Conservation (phyloP, 2,329 filamentous ascomycete genomes). For the Colletotrichum sp. region DNA sequence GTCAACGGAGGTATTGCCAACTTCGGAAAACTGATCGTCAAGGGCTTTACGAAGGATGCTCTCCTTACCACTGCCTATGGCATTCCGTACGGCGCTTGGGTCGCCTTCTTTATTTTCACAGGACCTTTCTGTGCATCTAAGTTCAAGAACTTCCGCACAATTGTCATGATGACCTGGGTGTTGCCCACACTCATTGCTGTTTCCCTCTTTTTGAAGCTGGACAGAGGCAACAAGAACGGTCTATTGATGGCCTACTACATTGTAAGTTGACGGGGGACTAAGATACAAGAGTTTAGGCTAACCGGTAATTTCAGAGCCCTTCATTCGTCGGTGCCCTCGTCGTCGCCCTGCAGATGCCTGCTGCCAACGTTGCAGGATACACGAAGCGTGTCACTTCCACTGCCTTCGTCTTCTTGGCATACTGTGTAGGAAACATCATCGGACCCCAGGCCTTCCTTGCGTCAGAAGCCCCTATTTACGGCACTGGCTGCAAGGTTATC, state of each 20-base stretch:
- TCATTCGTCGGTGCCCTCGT: slow-evolving; percentile 51
- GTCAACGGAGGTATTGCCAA: slow-evolving; percentile 29
- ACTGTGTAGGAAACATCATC: slow-evolving; percentile 43
- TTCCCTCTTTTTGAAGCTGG: slow-evolving; percentile 46
- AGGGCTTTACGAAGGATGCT: slow-evolving; percentile 33
- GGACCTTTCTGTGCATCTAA: slow-evolving; percentile 57
- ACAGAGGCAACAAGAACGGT: slow-evolving; percentile 31
- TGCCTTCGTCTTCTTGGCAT: slow-evolving; percentile 49
- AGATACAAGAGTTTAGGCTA: too few relatives aligned
- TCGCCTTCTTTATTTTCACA: slow-evolving; percentile 55
- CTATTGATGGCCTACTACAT: slow-evolving; percentile 50
- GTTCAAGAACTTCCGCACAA: slow-evolving; percentile 54
- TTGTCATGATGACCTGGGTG: slow-evolving; percentile 57
- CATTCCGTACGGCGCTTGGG: slow-evolving; percentile 59
- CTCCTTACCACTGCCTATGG: slow-evolving; percentile 53
- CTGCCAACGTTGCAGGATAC: slow-evolving; percentile 51
- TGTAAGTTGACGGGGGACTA: slow-evolving; percentile 41
- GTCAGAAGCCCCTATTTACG: slow-evolving; percentile 45
- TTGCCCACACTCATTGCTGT: slow-evolving; percentile 44
- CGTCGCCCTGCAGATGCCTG: slow-evolving; percentile 56
- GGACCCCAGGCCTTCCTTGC: slow-evolving; percentile 42
- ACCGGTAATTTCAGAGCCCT: too few relatives aligned
- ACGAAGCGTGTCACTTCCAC: slow-evolving; percentile 51
- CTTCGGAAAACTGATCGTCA: slow-evolving; percentile 30
- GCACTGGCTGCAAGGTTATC: slow-evolving; percentile 56